Percentiles rank a stretch among this genome's conserved stretches.
These are phyloP conservation scores for Fusarium sp. DNA, from an alignment of 2,329 filamentous ascomycete genomes.

Conservation along the genomic window DNA sequence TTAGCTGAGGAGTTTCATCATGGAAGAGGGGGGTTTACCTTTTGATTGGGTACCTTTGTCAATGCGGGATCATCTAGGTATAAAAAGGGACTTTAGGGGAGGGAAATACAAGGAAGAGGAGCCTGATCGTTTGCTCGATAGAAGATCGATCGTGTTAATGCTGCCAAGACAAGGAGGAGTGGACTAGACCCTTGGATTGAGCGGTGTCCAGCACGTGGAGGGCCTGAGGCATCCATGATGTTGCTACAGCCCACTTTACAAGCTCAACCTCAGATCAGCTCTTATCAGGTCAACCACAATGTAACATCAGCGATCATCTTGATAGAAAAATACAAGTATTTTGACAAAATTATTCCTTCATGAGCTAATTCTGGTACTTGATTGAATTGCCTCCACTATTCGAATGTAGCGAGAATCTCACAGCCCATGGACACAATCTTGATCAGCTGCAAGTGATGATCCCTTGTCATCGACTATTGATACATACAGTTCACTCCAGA, in stretches of 20 bases:
- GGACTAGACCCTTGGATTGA: constrained; percentile 16
- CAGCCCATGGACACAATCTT: neutral
- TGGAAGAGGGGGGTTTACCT: constrained; percentile 13
- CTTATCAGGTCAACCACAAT: neutral
- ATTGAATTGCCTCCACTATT: neutral
- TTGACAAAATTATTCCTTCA: neutral
- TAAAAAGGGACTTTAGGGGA: neutral
- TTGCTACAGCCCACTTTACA: constrained; percentile 2
- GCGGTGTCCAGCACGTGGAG: constrained; percentile 7
- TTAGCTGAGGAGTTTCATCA: constrained; percentile 18
- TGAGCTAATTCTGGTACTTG: too few species aligned
- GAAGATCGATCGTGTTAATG: constrained; percentile 7
- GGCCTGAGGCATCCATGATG: constrained; percentile 30
- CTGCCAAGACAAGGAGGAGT: constrained; percentile 18
- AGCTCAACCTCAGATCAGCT: constrained; percentile 2
- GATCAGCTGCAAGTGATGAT: neutral
- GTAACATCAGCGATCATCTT: neutral
- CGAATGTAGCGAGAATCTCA: neutral
- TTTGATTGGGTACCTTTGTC: constrained; percentile 3
- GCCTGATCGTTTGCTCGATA: neutral
- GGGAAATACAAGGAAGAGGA: constrained; percentile 1
- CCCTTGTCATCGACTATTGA: neutral
- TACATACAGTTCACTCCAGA: neutral
- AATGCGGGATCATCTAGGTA: constrained; percentile 8
- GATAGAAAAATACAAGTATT: neutral